Base-by-base conservation (phyloP, 306 rosid species). In the Quercus aquifolioides region DNA sequence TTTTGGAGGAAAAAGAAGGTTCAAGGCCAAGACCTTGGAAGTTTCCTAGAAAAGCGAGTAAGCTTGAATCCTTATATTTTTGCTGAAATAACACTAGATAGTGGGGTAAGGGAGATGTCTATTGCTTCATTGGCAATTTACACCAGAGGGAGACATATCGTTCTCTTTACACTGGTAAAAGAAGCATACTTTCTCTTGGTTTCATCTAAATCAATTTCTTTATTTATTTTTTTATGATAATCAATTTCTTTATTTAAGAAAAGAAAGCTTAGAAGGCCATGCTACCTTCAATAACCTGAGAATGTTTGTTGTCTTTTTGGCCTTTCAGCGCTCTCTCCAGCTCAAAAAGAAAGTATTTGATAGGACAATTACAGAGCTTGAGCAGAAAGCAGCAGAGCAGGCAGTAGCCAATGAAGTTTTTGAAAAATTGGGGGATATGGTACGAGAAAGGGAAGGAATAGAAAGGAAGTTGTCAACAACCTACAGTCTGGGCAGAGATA, bases 1-100 rank as follows among this genome's bases (percentile, higher is more conserved):
- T 90, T 93, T 65, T 93, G 97, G 98, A 71, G 73, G 20, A 91
- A 93, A 87, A 87, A 71, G 88, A 93, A 91, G 89, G 82, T 91
- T 74, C 82, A 85, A 84, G 84, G 81, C 59, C 86, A 88, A 85
- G 86, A 79, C 78, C 92, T 91, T 21, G 89, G 90, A 72, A 82
- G 81, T 71, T 93, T 93, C 79, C 87, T 93, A 14, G 92, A 89
- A 73, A 90, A 90, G 55, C 58, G 93, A 63, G 98, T 93, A 84
- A 87, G 87, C 49, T 71, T 1, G 26, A 14, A 75, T 74, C 74
- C 57, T 64, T 31, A 58, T 17, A 65, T 15, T 14, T 57, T 57
- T 65, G 1, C 20, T 41, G 33, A 6, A 60, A 60, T 4, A 60
- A 25, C 35, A 25, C 15, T n/a, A 10, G 31, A 49, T 49, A 57